Evolutionary conservation across 345 rosid species (phyloP), one percentile per base, ranked within the genome.

Genomic region (Syzygium grande): DNA sequence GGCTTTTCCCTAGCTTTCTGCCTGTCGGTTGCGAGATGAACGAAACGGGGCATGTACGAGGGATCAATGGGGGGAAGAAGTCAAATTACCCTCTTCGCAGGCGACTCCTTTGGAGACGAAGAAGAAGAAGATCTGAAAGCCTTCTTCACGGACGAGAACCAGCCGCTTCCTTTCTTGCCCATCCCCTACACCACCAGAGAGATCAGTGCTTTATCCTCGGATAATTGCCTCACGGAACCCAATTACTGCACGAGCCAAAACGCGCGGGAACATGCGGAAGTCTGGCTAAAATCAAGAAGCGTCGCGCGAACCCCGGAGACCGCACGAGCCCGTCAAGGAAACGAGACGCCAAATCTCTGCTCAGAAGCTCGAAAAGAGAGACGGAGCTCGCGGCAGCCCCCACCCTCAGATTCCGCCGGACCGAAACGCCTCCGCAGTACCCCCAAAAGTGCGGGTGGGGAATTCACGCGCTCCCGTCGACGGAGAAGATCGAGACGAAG

Each of bases 131-230:
- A 95, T 88, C 93, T 94, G 92, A 98, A 98, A 55, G 94, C 98
- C 92, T 92, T 97, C 97, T 95, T 98, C 91, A 95, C 98, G 16
- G 98, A 92, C 30, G 96, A 95, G 92, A 96, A 94, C 99, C 99
- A 98, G 79, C 98, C 94, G 55, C 93, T 87, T 34, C 96, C 94
- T 92, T 96, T 96, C 96, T 96, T 96, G 88, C 98, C 99, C 99
- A 95, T 96, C 87, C 88, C 94, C 93, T 90, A 79, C 88, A 63
- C 38, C 38, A 34, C 27, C 63, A 51, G 30, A 38, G n/a, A 34
- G 80, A 73, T 38, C 80, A 73, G 5, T 17, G 9, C 80, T 73
- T 41, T 1, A 1, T 34, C 38, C 21, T 1, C 11, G 25, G 46
- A 73, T 23, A 73, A 23, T 34, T 19, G 14, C 19, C 4, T 73